Base-by-base conservation (phyloP, 495 filamentous ascomycete species). In the Amniculicola lignicola region DNA sequence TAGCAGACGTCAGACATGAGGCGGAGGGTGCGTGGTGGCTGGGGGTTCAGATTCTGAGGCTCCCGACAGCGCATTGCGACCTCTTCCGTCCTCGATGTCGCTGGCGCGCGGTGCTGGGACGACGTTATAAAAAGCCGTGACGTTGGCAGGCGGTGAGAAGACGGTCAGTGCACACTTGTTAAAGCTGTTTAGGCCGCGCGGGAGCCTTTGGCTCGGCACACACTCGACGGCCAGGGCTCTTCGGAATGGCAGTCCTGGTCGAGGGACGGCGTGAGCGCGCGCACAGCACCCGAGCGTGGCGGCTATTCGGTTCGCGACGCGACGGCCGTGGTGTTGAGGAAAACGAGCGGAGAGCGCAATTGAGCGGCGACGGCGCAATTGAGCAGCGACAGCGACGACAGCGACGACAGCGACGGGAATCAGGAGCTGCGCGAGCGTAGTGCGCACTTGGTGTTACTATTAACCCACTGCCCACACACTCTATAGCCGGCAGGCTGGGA, bases 1-100 rank as follows among this genome's bases (percentile, higher is more conserved):
- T 59, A 66, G 54, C 48, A 56, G 38, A 42, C 54, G 61, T 65
- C 62, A 58, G 23, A 27, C 54, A 62, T 56, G 47, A 59, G 63
- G 63, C 59, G 54, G 43, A 48, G 40, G 45, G 18, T 37, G 50
- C 43, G 39, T 24, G 52, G 58, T 51, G 62, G 62, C 62, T 65
- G 57, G 62, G 53, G 28, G 60, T 35, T 60, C 44, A 25, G 43
- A 36, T 33, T 44, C 21, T 50, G 60, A 49, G 37, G 50, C 57
- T 41, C 42, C 46, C 40, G 44, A 65, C 62, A 65, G 57, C 62
- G 62, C 62, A 65, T 65, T 54, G 62, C 62, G 62, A 61, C 47
- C 52, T 64, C 57, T 37, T 51, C 51, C 62, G 53, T 37, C 56
- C 56, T 52, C 51, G 10, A 36, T 22, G 38, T 33, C 45, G 47